Conservation (phyloP, 1,139 yeast species). For the Entelexis sorbosivorans region DNA sequence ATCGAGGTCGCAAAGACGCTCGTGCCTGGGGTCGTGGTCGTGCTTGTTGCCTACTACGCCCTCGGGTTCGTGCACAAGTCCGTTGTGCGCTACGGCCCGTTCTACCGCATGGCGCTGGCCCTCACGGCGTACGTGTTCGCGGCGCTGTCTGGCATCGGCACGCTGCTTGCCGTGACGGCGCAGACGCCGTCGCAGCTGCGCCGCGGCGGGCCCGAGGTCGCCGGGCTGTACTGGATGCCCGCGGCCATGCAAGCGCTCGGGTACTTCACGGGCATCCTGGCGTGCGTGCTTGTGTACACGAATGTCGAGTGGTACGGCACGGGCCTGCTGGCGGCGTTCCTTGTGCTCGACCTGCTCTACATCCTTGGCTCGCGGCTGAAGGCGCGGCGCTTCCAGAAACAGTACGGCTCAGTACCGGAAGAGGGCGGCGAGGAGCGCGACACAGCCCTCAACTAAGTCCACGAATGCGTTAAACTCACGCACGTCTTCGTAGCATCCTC, state of each 20-base stretch:
- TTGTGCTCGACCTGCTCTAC: neutral
- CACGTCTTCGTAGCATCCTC: neutral
- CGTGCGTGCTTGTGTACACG: slow-evolving; percentile 12
- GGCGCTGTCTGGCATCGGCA: neutral
- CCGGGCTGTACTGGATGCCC: slow-evolving; percentile 16
- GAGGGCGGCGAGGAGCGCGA: neutral
- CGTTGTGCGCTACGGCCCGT: neutral
- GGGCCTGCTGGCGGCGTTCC: slow-evolving; percentile 2
- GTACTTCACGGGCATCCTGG: slow-evolving; percentile 6
- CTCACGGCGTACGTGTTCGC: neutral
- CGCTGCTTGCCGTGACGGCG: slow-evolving; percentile 1
- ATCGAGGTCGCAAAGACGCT: neutral
- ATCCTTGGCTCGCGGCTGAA: slow-evolving; percentile 1
- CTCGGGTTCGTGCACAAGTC: slow-evolving; percentile 1
- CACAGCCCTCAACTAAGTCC: neutral
- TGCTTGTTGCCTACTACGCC: neutral
- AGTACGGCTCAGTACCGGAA: slow-evolving; percentile 1
- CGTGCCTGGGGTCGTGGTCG: neutral
- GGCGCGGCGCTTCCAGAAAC: neutral
- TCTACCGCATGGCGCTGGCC: slow-evolving; percentile 5
- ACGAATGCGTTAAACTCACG: too few relatives aligned
- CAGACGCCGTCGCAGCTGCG: slow-evolving; percentile 1
- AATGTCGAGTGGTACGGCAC: slow-evolving; percentile 19
- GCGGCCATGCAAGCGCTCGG: slow-evolving; percentile 18
- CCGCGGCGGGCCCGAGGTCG: slow-evolving; percentile 9